Evolutionary conservation across 257 asterid species (phyloP).

Genomic region (Solanum chmielewskii): DNA sequence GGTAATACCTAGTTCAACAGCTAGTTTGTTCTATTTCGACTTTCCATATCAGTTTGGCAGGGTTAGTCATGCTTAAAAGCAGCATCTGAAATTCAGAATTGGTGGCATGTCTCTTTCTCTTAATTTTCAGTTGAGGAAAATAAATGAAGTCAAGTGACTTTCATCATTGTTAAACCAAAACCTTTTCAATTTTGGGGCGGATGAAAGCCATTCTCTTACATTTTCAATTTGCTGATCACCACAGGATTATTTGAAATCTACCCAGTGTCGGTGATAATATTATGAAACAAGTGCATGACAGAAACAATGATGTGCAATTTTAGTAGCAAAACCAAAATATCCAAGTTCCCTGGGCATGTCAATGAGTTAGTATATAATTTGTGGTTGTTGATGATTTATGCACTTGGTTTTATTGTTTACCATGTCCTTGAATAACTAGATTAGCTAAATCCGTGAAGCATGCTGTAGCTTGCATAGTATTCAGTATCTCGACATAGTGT

Average conservation of each 20-base stretch:
- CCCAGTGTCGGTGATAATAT: not conserved
- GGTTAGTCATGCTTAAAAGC: not conserved
- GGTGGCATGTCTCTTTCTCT: not conserved
- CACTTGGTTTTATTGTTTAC: not conserved
- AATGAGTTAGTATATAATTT: not conserved
- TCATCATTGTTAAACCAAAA: not conserved
- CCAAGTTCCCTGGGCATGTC: not conserved
- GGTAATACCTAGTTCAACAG: conserved; percentile 23
- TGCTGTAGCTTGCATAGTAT: not conserved
- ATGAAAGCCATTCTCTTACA: not conserved
- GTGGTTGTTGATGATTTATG: not conserved
- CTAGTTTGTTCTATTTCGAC: not conserved
- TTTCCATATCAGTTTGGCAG: not conserved
- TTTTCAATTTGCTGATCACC: not conserved
- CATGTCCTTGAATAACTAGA: not conserved
- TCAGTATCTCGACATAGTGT: not conserved
- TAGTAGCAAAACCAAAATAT: not conserved
- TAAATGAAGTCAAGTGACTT: not conserved
- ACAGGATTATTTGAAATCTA: not conserved
- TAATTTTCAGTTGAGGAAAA: not conserved
- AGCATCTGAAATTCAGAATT: not conserved
- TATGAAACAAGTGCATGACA: not conserved
- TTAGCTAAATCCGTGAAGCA: not conserved
- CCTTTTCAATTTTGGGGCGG: not conserved
- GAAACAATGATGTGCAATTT: not conserved